Evolutionary conservation across 2,329 filamentous ascomycete species (phyloP), one percentile per base, ranked within the genome.

Genomic region (Trichoderma sp.): DNA sequence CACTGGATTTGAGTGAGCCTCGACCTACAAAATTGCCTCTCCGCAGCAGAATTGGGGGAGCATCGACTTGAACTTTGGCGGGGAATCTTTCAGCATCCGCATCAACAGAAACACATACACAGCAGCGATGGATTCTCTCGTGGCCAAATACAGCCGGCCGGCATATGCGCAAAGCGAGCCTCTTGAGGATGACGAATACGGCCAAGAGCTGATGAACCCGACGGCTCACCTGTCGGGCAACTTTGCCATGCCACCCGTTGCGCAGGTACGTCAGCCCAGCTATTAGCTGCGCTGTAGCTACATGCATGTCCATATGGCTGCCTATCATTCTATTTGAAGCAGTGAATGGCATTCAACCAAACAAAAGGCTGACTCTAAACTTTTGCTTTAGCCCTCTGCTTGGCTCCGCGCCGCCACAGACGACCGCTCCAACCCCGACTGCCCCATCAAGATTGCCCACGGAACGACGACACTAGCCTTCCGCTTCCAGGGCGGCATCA

Each of bases 401-500:
- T 99, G 96, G 91, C 93, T 99, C 77, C 94, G 96, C 79, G 93
- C 96, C 75, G 93, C 93, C 81, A 98, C 96, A 75, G 96, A 99
- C 85, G 96, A 99, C 87, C 90, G 94, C 82, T 90, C 94, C 76
- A 99, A 99, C 86, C 94, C 96, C 70, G 89, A 92, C 83, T 97
- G 94, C 83, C 96, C 96, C 75, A 99, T 99, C 88, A 99, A 99
- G 88, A 94, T 99, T 77, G 96, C 96, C 72, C 96, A 99, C 88
- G 96, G 96, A 79, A 99, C 96, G 71, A 99, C 96, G 70, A 99
- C 96, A 64, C 90, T 99, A 71, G 95, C 94, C 72, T 99, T 99
- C 87, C 90, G 95, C 79, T 99, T 98, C 87, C 90, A 98, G 84
- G 94, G 94, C 77, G 96, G 96, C 79, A 98, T 99, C 83, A 96